Percentiles rank a stretch among this genome's conserved stretches.
phyloP scores from a whole-genome alignment of 2,329 filamentous ascomycete species.

The Aspergillus clavatus region DNA sequence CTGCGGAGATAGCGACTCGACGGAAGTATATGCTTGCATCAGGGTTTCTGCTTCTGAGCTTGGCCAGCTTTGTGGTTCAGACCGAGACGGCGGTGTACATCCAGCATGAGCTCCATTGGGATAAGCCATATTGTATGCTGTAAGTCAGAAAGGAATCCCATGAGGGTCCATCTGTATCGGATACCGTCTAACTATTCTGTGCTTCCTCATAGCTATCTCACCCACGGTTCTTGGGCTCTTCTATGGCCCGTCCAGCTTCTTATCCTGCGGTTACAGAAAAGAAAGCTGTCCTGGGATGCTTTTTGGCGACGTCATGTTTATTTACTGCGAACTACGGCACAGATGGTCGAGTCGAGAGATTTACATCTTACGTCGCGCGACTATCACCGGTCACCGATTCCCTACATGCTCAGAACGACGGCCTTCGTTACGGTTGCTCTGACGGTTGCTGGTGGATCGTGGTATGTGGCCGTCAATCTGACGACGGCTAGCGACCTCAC shows the following conservation, averaged over 20 bases:
- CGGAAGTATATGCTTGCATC: conserved; percentile 83
- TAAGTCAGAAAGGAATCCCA: conserved; percentile 42
- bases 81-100: conserved; percentile 95
- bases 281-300: conserved; percentile 69
- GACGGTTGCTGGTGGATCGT: conserved; percentile 84
- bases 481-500: conserved; percentile 92
- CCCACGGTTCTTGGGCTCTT: conserved; percentile 87
- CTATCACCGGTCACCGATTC: conserved; percentile 48
- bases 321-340: conserved; percentile 60
- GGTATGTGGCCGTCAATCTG: conserved; percentile 92
- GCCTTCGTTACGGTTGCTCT: conserved; percentile 77
- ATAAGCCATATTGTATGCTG: conserved; percentile 99
- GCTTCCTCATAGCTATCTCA: conserved; percentile 60
- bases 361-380: conserved; percentile 54
- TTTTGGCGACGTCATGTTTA: conserved; percentile 77
- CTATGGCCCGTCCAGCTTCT: conserved; percentile 83
- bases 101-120: conserved; percentile 85
- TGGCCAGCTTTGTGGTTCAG: conserved; percentile 87
- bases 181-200: not conserved
- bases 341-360: conserved; percentile 81
- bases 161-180: not conserved
- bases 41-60: conserved; percentile 74
- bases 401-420: conserved; percentile 75
- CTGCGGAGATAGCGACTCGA: conserved; percentile 60
- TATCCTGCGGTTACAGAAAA: conserved; percentile 73